phyloP scores from a whole-genome alignment of 23 red algal species.

The Gracilariopsis chorda region DNA sequence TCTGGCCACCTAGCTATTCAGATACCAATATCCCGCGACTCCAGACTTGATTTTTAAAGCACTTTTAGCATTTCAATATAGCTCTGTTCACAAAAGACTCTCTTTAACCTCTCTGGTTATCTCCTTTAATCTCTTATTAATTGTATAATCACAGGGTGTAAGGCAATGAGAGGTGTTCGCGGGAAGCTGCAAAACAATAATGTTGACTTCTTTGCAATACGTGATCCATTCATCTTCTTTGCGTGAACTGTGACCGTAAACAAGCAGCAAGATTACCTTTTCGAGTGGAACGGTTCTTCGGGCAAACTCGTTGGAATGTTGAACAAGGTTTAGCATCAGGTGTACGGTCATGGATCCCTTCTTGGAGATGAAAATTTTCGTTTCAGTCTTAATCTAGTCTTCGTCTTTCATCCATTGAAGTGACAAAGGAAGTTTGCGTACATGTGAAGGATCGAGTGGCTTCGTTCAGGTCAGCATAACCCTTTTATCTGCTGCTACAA shows the following conservation, averaged over 20 bases:
- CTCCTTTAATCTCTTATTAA: no score
- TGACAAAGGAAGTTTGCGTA: background rate
- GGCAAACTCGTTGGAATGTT: background rate
- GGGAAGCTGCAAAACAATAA: background rate
- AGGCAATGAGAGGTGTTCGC: background rate
- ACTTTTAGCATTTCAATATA: no score
- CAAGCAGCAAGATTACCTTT: background rate
- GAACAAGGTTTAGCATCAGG: background rate
- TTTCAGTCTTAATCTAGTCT: background rate
- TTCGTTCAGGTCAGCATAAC: background rate
- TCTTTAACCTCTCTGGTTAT: no score
- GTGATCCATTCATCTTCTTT: background rate
- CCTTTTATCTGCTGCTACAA: slow-evolving; percentile 14
- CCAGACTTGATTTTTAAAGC: no score
- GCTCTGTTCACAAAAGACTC: no score
- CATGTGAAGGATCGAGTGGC: background rate
- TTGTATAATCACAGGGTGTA: no score
- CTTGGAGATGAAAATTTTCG: background rate
- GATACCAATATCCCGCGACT: no score
- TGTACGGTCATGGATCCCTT: background rate
- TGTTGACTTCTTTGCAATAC: background rate
- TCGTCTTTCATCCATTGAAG: background rate
- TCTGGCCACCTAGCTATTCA: no score
- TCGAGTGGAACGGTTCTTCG: background rate
- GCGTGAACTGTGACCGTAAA: background rate